Base-by-base conservation (phyloP, 768 basidiomycete genomes). In the Clavaria fumosa region DNA sequence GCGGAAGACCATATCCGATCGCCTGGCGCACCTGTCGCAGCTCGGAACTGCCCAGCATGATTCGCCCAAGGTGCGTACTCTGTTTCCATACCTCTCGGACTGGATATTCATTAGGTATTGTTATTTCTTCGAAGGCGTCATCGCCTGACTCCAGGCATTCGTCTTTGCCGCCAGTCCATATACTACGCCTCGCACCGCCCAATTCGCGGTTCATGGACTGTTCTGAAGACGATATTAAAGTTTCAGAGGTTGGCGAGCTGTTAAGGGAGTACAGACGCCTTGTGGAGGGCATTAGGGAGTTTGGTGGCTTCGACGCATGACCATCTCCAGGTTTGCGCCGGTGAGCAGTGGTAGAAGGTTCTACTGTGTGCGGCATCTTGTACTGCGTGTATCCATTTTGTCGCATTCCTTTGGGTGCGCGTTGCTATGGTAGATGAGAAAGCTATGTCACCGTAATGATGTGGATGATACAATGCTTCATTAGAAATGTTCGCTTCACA, bases 231-330 rank as follows among this genome's bases (percentile, higher is more conserved):
- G 93, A 97, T 43, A 55, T 97, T 38, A 69, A 66, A 37, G 57
- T 96, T 18, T 72, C 77, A 0, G 93, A 99, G 46, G 74, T 96
- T 1, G 72, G 66, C 1, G 73, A 79, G 45, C 62, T 99, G 30
- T 58, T 97, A 51, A 58, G 62, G 22, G 91, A 95, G 45, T 96
- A 95, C 54, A 70, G 71, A 45, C 61, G 79, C 31, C 52, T 95
- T 36, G 89, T 75, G 6, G 79, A 83, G 30, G 74, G 66, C 12
- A 59, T 89, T 23, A 59, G 69, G 19, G 63, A 59, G 15, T 56
- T 67, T 36, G 75, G 72, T 14, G 80, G 76, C 4, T 80, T 79
- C 50, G 58, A 59, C 15, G 59, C 56, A 40, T 58, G 24, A 41
- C 23, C 20, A 35, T 21, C n/a, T n/a, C n/a, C n/a, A n/a, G n/a